These are phyloP conservation scores for Fusarium nanum DNA, from an alignment of 2,329 filamentous ascomycete genomes.

Conservation along the genomic window DNA sequence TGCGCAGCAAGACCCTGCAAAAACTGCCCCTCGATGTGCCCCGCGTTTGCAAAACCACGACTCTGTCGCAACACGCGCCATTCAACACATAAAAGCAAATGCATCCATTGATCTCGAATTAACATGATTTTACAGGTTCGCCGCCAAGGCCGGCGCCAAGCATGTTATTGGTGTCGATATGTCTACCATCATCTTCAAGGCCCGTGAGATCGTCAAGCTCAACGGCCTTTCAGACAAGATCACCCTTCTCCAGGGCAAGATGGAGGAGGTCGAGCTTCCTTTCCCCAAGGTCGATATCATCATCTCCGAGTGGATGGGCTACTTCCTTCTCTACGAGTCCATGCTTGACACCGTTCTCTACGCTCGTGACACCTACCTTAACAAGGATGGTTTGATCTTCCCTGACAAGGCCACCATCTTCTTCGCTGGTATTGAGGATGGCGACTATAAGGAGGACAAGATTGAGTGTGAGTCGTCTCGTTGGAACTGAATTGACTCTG, in stretches of 20 bases:
- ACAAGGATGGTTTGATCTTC: conserved; percentile 91
- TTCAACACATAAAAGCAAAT: neutral
- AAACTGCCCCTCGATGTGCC: conserved; percentile 28
- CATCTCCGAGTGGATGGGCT: conserved; percentile 99
- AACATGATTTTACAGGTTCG: conserved; percentile 75
- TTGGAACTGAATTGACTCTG: neutral
- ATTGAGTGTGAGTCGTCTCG: conserved; percentile 83
- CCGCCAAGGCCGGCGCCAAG: conserved; percentile 93
- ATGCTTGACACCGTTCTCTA: conserved; percentile 99
- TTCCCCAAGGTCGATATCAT: conserved; percentile 99
- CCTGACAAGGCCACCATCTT: conserved; percentile 99
- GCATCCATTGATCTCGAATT: conserved; percentile 11
- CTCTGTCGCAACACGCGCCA: conserved; percentile 4
- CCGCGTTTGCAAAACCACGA: conserved; percentile 25
- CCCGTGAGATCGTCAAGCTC: conserved; percentile 88
- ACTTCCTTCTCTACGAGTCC: conserved; percentile 98
- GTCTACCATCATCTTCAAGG: conserved; percentile 99
- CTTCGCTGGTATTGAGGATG: conserved; percentile 96
- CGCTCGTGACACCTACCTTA: conserved; percentile 91
- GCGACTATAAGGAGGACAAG: conserved; percentile 99
- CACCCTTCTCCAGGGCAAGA: conserved; percentile 97
- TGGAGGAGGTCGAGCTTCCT: conserved; percentile 96
- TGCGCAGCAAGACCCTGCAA: conserved; percentile 32
- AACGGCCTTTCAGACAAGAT: conserved; percentile 97
- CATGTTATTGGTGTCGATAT: conserved; percentile 99